Conservation (phyloP, 169 alveolate genomes). For the Cryptosporidium meleagridis region DNA sequence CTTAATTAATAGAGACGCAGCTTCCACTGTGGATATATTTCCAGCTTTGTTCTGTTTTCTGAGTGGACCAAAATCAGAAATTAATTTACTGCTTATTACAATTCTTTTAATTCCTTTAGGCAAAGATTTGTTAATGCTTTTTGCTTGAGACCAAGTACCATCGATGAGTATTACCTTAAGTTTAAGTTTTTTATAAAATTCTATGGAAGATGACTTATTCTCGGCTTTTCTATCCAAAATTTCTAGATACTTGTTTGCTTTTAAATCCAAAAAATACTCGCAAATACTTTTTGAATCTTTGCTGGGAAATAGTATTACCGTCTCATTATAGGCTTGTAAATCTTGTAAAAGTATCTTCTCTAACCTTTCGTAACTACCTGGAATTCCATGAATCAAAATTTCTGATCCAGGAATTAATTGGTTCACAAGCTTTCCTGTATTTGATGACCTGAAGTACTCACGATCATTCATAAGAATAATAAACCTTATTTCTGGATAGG, state of each 20-base stretch:
- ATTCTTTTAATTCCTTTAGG: slow-evolving; percentile 36
- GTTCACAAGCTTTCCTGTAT: slow-evolving; percentile 50
- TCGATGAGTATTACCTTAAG: slow-evolving; percentile 45
- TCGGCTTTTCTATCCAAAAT: neutral
- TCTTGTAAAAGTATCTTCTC: neutral
- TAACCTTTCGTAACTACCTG: slow-evolving; percentile 5
- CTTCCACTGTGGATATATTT: slow-evolving; percentile 58
- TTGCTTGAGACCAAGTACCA: slow-evolving; percentile 74
- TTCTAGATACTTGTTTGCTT: neutral
- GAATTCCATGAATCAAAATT: slow-evolving; percentile 37
- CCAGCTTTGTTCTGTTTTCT: slow-evolving; percentile 58
- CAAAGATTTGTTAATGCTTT: slow-evolving; percentile 43
- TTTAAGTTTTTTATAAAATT: neutral
- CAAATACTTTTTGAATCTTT: slow-evolving; percentile 10
- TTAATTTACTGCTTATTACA: slow-evolving; percentile 19
- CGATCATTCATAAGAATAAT: slow-evolving; percentile 44
- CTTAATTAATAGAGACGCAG: slow-evolving; percentile 43
- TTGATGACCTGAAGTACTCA: slow-evolving; percentile 57
- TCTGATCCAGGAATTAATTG: slow-evolving; percentile 34
- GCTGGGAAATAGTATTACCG: slow-evolving; percentile 31
- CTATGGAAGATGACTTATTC: neutral
- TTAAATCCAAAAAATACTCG: neutral
- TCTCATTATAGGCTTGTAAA: neutral
- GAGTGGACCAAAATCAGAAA: slow-evolving; percentile 73
- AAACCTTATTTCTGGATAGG: slow-evolving; percentile 36